These are phyloP conservation scores for Hysterangium stoloniferum DNA, from an alignment of 768 basidiomycete species.

Conservation along the genomic window DNA sequence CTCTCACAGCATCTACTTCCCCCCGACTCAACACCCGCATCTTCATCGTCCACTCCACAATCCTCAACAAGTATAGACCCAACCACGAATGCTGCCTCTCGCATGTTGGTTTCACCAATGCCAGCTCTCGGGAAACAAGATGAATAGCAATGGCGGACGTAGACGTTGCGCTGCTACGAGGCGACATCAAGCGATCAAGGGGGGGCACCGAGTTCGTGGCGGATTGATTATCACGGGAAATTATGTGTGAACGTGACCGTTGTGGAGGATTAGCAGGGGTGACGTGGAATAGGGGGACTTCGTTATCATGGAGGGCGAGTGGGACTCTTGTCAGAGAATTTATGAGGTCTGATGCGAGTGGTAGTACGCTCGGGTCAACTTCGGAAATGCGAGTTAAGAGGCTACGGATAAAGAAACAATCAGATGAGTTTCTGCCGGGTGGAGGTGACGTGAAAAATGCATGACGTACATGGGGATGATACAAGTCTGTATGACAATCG, in stretches of 20 bases:
- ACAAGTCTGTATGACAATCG: slow-evolving; percentile 1
- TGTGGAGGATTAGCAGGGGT: background rate
- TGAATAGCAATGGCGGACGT: slow-evolving; percentile 4
- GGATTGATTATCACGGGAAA: background rate
- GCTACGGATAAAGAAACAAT: background rate
- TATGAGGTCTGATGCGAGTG: slow-evolving; percentile 1
- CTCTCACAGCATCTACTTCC: slow-evolving; percentile 1
- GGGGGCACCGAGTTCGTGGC: background rate
- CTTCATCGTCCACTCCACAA: slow-evolving; percentile 2
- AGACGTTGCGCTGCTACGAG: background rate
- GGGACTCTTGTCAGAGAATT: background rate
- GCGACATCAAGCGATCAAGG: too few relatives aligned
- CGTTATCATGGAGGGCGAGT: background rate
- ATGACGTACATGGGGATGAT: slow-evolving; percentile 2
- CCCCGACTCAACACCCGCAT: background rate
- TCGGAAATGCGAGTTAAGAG: background rate
- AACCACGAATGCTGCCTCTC: slow-evolving; percentile 3
- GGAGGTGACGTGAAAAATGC: background rate
- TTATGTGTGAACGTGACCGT: background rate
- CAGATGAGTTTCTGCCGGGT: background rate
- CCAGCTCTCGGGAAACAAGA: background rate
- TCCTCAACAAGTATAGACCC: background rate
- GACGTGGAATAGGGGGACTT: background rate
- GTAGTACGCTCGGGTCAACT: background rate
- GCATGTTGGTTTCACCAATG: background rate